A percentile compares a stretch with the other conserved stretches of the same genome.
phyloP scores from a whole-genome alignment of 2,329 filamentous ascomycete species.

The Cytospora leucostoma region DNA sequence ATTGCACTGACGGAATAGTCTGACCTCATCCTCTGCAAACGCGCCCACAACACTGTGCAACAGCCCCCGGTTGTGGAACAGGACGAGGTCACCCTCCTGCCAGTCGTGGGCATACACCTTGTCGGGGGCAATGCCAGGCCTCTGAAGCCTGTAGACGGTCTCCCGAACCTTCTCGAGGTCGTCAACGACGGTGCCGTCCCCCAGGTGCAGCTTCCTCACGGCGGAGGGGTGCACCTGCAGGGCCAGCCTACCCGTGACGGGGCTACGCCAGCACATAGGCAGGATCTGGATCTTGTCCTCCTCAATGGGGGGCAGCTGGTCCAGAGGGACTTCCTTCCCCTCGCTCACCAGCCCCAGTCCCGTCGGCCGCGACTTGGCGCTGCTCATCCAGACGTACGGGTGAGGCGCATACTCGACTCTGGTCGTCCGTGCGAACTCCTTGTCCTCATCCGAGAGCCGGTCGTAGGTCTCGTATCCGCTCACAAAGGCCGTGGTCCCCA shows the following conservation, averaged over 20 bases:
- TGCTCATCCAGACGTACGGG: slow-evolving; percentile 80
- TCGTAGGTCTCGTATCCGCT: slow-evolving; percentile 73
- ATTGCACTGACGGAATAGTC: slow-evolving; percentile 78
- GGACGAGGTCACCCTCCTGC: slow-evolving; percentile 73
- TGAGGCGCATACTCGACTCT: slow-evolving; percentile 76
- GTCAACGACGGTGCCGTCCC: slow-evolving; percentile 68
- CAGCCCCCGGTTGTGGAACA: slow-evolving; percentile 78
- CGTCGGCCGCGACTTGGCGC: slow-evolving; percentile 64
- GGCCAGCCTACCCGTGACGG: slow-evolving; percentile 66
- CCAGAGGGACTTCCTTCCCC: slow-evolving; percentile 50
- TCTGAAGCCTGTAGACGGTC: slow-evolving; percentile 68
- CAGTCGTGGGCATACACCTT: slow-evolving; percentile 75
- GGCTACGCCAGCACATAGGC: slow-evolving; percentile 78
- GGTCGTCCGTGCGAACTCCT: slow-evolving; percentile 66
- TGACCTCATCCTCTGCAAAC: slow-evolving; percentile 71
- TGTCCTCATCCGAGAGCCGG: slow-evolving; percentile 63
- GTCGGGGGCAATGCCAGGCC: slow-evolving; percentile 69
- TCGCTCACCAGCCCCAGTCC: slow-evolving; percentile 74
- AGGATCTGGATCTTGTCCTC: slow-evolving; percentile 68
- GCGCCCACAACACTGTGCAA: slow-evolving; percentile 75
- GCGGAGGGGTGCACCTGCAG: slow-evolving; percentile 76
- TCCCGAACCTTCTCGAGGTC: slow-evolving; percentile 67
- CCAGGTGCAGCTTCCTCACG: slow-evolving; percentile 66
- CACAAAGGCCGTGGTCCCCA: slow-evolving; percentile 77
- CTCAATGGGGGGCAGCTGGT: slow-evolving; percentile 57